Conservation (phyloP, 1,139 yeast species). For the Pichia sp. region DNA sequence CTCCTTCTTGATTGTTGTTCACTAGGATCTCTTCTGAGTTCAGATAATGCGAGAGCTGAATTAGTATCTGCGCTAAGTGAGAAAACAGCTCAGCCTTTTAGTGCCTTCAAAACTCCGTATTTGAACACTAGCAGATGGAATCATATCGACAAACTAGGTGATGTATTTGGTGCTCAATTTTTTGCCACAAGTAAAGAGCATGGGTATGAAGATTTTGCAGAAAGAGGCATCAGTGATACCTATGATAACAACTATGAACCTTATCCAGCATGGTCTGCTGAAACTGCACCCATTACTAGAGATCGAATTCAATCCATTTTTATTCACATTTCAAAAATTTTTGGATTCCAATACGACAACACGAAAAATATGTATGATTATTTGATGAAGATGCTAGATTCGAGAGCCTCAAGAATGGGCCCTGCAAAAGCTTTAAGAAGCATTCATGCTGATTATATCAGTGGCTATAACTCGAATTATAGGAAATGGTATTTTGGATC, state of each 20-base stretch:
- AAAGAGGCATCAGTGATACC: slow-evolving; percentile 39
- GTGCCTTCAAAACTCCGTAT: slow-evolving; percentile 50
- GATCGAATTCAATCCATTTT: slow-evolving; percentile 56
- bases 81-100: slow-evolving; percentile 41
- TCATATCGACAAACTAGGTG: slow-evolving; percentile 36
- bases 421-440: slow-evolving; percentile 53
- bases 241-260: slow-evolving; percentile 44
- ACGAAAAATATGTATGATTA: slow-evolving; percentile 64
- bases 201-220: slow-evolving; percentile 39
- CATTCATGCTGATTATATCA: slow-evolving; percentile 68
- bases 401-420: slow-evolving; percentile 63
- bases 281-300: slow-evolving; percentile 38
- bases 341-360: slow-evolving; percentile 65
- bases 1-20: neutral
- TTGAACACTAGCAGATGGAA: slow-evolving; percentile 46
- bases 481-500: slow-evolving; percentile 76
- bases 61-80: slow-evolving; percentile 36
- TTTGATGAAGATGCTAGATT: slow-evolving; percentile 58
- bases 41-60: slow-evolving; percentile 6
- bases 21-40: slow-evolving; percentile 3
- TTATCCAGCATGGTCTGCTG: slow-evolving; percentile 56
- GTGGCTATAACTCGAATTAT: slow-evolving; percentile 65
- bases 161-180: slow-evolving; percentile 29
- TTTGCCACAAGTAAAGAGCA: slow-evolving; percentile 29
- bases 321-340: slow-evolving; percentile 47